Evolutionary conservation across 208 protist species (phyloP).

Genomic region (Phytomonas sp.): DNA sequence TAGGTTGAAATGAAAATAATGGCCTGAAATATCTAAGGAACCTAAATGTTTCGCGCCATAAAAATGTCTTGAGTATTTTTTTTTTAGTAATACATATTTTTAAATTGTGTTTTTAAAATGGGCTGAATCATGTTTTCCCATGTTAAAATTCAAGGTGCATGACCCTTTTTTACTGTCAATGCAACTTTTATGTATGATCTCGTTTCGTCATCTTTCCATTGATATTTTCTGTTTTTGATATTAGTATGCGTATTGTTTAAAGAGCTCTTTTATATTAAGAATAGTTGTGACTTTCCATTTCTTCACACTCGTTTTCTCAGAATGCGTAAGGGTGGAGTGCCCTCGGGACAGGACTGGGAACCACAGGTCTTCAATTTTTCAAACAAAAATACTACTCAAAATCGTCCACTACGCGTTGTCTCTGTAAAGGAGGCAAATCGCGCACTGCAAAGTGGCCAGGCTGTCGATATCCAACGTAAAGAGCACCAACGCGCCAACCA

Average conservation of each 20-base stretch:
- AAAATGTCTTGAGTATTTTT: background rate
- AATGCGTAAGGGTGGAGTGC: slow-evolving; percentile 5
- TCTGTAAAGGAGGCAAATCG: slow-evolving; percentile 69
- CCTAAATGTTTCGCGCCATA: background rate
- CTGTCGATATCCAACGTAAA: slow-evolving; percentile 55
- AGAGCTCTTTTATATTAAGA: slow-evolving; percentile 11
- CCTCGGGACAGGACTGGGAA: slow-evolving; percentile 81
- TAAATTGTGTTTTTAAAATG: background rate
- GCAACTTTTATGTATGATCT: background rate
- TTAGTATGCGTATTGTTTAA: background rate
- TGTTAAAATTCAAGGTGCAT: background rate
- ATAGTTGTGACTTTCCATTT: background rate
- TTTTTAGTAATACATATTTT: background rate
- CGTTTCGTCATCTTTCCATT: background rate
- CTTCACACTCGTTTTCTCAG: slow-evolving; percentile 5
- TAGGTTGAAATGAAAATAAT: background rate
- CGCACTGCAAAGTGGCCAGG: slow-evolving; percentile 58
- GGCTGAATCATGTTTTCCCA: background rate
- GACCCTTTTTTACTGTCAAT: background rate
- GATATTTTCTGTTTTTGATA: background rate
- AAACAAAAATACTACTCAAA: slow-evolving; percentile 16
- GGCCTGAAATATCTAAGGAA: background rate
- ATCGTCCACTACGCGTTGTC: slow-evolving; percentile 32
- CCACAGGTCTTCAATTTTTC: slow-evolving; percentile 83
- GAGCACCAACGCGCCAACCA: slow-evolving; percentile 63